A percentile compares a stretch with the other conserved stretches of the same genome.
Conservation (phyloP, 768 basidiomycete genomes). For the Tephrocybe rancida region DNA sequence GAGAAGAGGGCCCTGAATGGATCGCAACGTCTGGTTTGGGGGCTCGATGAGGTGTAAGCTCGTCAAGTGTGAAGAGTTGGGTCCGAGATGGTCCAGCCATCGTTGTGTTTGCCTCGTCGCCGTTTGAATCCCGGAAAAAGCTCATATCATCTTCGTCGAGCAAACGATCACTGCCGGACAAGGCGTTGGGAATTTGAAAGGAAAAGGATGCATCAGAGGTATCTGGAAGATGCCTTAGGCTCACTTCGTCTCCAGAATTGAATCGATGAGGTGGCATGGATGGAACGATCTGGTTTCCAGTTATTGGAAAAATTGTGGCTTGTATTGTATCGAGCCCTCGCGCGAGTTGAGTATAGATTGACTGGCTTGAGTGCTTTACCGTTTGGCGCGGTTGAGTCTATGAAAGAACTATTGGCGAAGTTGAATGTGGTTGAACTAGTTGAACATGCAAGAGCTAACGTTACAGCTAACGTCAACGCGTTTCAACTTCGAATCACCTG, state of each 20-base stretch:
- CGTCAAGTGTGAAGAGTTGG: conserved; percentile 38
- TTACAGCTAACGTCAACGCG: neutral
- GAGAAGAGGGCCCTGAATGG: neutral
- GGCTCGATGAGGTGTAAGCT: conserved; percentile 26
- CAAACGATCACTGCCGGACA: conserved; percentile 49
- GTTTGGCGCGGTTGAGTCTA: neutral
- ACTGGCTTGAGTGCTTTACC: neutral
- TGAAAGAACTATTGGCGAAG: neutral
- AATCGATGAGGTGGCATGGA: conserved; percentile 25
- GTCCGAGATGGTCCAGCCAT: conserved; percentile 25
- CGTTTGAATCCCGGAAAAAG: conserved; percentile 44
- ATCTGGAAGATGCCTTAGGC: conserved; percentile 57
- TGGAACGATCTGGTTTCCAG: neutral
- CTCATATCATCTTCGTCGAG: conserved; percentile 49
- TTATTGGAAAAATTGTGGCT: too few relatives aligned
- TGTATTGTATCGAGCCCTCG: neutral
- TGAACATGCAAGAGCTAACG: neutral
- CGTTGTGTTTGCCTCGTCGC: conserved; percentile 35
- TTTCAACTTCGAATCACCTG: conserved; percentile 14
- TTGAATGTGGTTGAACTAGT: neutral
- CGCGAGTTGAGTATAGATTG: neutral
- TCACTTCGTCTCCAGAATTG: conserved; percentile 42
- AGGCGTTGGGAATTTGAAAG: conserved; percentile 52
- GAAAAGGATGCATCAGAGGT: conserved; percentile 53
- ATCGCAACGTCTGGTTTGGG: neutral